Evolutionary conservation across 129 eudicot species (phyloP).

Genomic region (Erigeron canadensis): DNA sequence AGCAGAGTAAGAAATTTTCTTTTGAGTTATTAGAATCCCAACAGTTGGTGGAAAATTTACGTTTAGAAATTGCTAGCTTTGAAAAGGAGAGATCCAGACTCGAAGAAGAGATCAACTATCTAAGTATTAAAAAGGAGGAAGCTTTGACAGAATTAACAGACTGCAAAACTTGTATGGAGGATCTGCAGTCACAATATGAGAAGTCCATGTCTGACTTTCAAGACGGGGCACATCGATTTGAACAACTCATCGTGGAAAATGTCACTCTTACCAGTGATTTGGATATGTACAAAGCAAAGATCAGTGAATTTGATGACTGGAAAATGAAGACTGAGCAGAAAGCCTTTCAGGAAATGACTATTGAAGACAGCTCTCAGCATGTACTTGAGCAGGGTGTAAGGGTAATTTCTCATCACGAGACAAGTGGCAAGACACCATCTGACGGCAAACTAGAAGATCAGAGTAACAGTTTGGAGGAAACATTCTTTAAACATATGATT

Average conservation of each 20-base stretch:
- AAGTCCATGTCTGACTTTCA: constrained; percentile 45
- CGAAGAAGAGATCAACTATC: constrained; percentile 41
- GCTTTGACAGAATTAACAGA: constrained; percentile 39
- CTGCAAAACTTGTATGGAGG: constrained; percentile 29
- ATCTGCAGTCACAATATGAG: constrained; percentile 36
- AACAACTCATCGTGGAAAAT: constrained; percentile 54
- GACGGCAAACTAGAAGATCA: constrained; percentile 38
- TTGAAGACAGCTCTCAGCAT: constrained; percentile 21
- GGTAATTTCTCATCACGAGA: constrained; percentile 4
- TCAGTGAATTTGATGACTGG: constrained; percentile 29
- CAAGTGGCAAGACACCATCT: constrained; percentile 17
- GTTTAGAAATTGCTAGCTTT: constrained; percentile 42
- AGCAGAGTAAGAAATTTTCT: constrained; percentile 43
- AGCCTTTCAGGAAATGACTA: background rate
- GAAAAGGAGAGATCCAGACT: constrained; percentile 45
- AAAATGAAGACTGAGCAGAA: constrained; percentile 19
- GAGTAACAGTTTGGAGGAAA: constrained; percentile 46
- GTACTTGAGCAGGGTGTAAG: background rate
- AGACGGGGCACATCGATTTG: constrained; percentile 41
- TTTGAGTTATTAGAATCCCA: constrained; percentile 43
- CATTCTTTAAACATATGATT: constrained; percentile 59
- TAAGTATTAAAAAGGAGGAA: constrained; percentile 47
- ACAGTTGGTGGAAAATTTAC: constrained; percentile 48
- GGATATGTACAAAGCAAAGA: constrained; percentile 40
- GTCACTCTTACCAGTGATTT: constrained; percentile 38